Conservation (phyloP, 2,329 filamentous ascomycete genomes). For the Zymoseptoria pseudotritici region DNA sequence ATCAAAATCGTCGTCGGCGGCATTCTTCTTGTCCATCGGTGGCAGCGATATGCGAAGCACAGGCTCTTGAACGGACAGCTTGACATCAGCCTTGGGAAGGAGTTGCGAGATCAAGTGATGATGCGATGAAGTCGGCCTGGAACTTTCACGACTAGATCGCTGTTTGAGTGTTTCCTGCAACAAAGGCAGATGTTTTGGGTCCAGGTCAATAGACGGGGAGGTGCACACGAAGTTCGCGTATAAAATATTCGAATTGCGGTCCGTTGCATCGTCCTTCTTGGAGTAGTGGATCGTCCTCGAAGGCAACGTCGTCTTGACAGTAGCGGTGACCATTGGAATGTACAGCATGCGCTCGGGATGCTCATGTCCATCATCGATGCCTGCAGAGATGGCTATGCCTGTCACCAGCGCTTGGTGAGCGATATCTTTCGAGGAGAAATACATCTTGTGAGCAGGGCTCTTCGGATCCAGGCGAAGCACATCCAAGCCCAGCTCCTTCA, state of each 20-base stretch:
- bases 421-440: slow-evolving; percentile 86
- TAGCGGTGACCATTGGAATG: slow-evolving; percentile 95
- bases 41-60: slow-evolving; percentile 85
- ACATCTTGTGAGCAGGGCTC: slow-evolving; percentile 95
- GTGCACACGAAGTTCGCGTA: slow-evolving; percentile 96
- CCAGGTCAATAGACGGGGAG: slow-evolving; percentile 86
- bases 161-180: slow-evolving; percentile 65
- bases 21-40: slow-evolving; percentile 53
- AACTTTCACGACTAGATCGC: slow-evolving; percentile 7
- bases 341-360: slow-evolving; percentile 84
- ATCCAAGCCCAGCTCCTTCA: slow-evolving; percentile 94
- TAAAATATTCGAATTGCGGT: slow-evolving; percentile 90
- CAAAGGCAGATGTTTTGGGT: slow-evolving; percentile 83
- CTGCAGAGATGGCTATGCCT: slow-evolving; percentile 85
- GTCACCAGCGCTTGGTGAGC: slow-evolving; percentile 91
- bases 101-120: slow-evolving; percentile 79
- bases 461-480: slow-evolving; percentile 84
- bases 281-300: slow-evolving; percentile 85
- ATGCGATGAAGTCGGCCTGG: slow-evolving; percentile 8
- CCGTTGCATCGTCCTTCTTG: slow-evolving; percentile 58
- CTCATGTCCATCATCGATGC: slow-evolving; percentile 80
- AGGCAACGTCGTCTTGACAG: slow-evolving; percentile 83
- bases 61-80: slow-evolving; percentile 93
- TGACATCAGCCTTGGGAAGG: slow-evolving; percentile 87
- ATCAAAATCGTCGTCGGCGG: slow-evolving; percentile 75